Conservation (phyloP, 805 yeast species). For the Myxozyma vanderwaltii region DNA sequence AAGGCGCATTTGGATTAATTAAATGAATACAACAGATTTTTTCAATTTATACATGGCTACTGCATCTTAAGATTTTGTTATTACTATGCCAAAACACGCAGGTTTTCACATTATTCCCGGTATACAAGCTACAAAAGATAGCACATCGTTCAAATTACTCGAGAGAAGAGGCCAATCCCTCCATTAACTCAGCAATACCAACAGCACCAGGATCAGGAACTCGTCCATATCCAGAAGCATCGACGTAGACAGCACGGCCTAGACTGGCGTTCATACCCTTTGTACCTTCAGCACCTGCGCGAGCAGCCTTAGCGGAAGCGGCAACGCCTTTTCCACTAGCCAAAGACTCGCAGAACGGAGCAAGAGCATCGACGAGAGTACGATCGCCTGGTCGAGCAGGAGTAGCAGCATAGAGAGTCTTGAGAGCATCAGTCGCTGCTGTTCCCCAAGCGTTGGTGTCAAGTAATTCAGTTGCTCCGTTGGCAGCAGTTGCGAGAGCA, state of each 20-base stretch:
- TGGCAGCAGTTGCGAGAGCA: slow-evolving; percentile 57
- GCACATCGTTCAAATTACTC: not conserved
- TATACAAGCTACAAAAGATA: not conserved
- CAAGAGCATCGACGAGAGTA: slow-evolving; percentile 84
- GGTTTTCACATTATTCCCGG: no score
- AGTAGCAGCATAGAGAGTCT: slow-evolving; percentile 79
- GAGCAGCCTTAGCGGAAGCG: slow-evolving; percentile 69
- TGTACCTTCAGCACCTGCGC: slow-evolving; percentile 75
- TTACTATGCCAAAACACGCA: no score
- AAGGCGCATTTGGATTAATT: no score
- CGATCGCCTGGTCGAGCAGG: slow-evolving; percentile 87
- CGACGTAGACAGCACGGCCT: slow-evolving; percentile 91
- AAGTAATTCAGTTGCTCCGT: slow-evolving; percentile 24
- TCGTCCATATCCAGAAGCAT: slow-evolving; percentile 42
- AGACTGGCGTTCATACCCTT: slow-evolving; percentile 76
- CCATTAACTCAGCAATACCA: slow-evolving; percentile 67
- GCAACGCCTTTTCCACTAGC: slow-evolving; percentile 53
- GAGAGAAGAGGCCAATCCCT: slow-evolving; percentile 43
- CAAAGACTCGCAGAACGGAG: slow-evolving; percentile 77
- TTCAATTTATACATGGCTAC: no score
- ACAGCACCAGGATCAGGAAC: slow-evolving; percentile 95
- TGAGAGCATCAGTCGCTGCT: slow-evolving; percentile 57
- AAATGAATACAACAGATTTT: no score
- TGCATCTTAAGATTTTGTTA: no score
- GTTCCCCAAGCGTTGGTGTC: slow-evolving; percentile 32